Percentiles rank a stretch among this genome's conserved stretches.
These are phyloP conservation scores for Aspergillus diversus DNA, from an alignment of 495 filamentous ascomycete species.

Conservation along the genomic window DNA sequence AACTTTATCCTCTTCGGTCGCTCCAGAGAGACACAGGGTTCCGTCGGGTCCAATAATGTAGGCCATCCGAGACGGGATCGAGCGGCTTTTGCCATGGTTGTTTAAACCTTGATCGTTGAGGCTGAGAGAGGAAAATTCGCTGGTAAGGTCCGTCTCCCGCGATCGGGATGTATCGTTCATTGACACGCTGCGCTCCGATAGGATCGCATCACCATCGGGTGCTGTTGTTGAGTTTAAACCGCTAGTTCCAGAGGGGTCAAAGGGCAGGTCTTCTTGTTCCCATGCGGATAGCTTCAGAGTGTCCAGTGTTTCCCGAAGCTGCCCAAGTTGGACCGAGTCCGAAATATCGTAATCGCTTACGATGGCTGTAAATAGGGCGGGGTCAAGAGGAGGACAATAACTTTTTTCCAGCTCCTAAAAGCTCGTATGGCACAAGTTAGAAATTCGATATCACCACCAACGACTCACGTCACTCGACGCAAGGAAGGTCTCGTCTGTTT, in stretches of 20 bases:
- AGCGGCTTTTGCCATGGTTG: slow-evolving; percentile 23
- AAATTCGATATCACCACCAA: not conserved
- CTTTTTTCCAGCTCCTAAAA: slow-evolving; percentile 47
- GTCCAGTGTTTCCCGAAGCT: slow-evolving; percentile 58
- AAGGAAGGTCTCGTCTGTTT: slow-evolving; percentile 1
- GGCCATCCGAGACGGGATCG: slow-evolving; percentile 23
- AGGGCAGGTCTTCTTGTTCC: slow-evolving; percentile 68
- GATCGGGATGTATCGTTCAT: slow-evolving; percentile 35
- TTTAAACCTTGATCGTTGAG: slow-evolving; percentile 23
- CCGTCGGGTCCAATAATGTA: slow-evolving; percentile 42
- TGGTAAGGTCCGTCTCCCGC: slow-evolving; percentile 50
- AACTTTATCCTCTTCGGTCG: slow-evolving; percentile 60
- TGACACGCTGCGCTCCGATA: slow-evolving; percentile 31
- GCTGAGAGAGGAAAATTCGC: slow-evolving; percentile 30
- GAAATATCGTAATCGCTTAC: slow-evolving; percentile 64
- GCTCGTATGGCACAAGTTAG: not conserved
- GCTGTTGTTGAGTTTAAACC: slow-evolving; percentile 34
- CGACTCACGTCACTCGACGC: not conserved
- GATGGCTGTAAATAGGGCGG: slow-evolving; percentile 67
- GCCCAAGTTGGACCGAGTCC: slow-evolving; percentile 48
- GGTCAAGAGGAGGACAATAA: slow-evolving; percentile 66
- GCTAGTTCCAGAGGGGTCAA: slow-evolving; percentile 77
- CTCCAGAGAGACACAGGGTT: slow-evolving; percentile 45
- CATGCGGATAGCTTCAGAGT: slow-evolving; percentile 60
- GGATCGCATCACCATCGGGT: slow-evolving; percentile 26